A percentile compares a stretch with the other conserved stretches of the same genome.
Evolutionary conservation across 345 rosid species (phyloP).

Genomic region (Pistacia atlantica): DNA sequence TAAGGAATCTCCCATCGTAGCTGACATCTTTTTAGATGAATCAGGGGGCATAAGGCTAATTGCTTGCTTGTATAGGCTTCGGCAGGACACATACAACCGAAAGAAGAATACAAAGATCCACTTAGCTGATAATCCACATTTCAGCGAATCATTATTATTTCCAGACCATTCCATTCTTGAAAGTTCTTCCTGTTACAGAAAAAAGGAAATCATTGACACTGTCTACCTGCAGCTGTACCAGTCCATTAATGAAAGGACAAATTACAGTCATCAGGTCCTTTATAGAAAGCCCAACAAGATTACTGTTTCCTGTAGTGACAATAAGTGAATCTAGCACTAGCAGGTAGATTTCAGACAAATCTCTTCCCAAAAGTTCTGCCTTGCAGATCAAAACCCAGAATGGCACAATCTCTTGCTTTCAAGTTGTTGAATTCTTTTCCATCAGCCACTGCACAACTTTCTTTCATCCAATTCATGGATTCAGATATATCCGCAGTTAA

Average conservation of each 20-base stretch:
- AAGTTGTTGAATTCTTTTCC: slow-evolving; percentile 22
- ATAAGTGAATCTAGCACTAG: slow-evolving; percentile 65
- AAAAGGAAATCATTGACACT: slow-evolving; percentile 50
- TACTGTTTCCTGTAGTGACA: slow-evolving; percentile 76
- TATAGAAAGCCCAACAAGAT: slow-evolving; percentile 56
- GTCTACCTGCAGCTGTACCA: slow-evolving; percentile 51
- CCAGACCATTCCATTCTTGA: slow-evolving; percentile 26
- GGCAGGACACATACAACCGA: slow-evolving; percentile 66
- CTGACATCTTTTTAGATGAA: slow-evolving; percentile 55
- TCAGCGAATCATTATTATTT: slow-evolving; percentile 21
- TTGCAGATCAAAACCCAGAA: slow-evolving; percentile 38
- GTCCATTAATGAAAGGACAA: slow-evolving; percentile 53
- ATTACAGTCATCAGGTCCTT: slow-evolving; percentile 55
- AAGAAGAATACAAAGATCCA: slow-evolving; percentile 72
- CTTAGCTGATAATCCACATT: slow-evolving; percentile 40
- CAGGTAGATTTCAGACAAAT: slow-evolving; percentile 69
- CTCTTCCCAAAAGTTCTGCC: slow-evolving; percentile 66
- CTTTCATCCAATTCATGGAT: slow-evolving; percentile 71
- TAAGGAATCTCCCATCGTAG: slow-evolving; percentile 47
- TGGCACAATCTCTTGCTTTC: slow-evolving; percentile 18
- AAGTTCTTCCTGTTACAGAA: slow-evolving; percentile 48
- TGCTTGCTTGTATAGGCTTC: slow-evolving; percentile 73
- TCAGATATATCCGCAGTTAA: slow-evolving; percentile 62
- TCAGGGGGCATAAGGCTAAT: slow-evolving; percentile 68
- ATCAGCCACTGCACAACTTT: slow-evolving; percentile 28